Base-by-base conservation (phyloP, 306 rosid genomes). In the Alnus rubra region DNA sequence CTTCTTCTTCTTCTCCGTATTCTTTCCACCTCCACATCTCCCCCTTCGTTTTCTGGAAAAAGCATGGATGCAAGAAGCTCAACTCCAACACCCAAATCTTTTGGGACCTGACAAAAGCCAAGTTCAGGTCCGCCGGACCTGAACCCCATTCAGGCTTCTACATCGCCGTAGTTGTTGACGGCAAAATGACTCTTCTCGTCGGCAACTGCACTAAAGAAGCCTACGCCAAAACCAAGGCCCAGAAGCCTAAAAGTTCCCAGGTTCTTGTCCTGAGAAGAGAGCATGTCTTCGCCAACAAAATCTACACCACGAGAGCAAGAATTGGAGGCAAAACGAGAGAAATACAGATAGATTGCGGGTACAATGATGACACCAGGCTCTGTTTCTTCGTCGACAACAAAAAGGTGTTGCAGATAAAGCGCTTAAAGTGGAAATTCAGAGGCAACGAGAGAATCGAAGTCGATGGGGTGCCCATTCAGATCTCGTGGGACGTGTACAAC, bases 401-500 rank as follows among this genome's bases (percentile, higher is more conserved):
- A 45, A 80, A 1, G 73, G 87, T 87, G 5, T 45, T 93, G 80
- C 85, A 88, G 77, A 86, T 93, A 13, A 88, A 86, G 84, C 74
- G 91, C 2, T 19, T 93, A 81, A 89, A 83, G 73, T 93, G 98
- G 98, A 95, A 95, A 47, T 95, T 95, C 44, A 77, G 98, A 42
- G 98, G 98, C 0, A 95, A 88, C 50, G 96, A 95, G 78, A 81
- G 88, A 4, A 84, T 92, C 7, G 88, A 84, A 63, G 82, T 95
- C 33, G 80, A 69, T 60, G 99, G 99, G 1, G 89, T 88, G 2
- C 75, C 81, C 10, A 80, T 95, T 42, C 97, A 91, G 70, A 87
- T 95, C 80, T 95, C 94, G 0, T 95, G 99, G 99, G 99, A 95
- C 69, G 96, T 93, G 1, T 93, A 90, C 79, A 93, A 93, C 55